These are phyloP conservation scores for Plasmopara muralis DNA, from an alignment of 352 stramenopile genomes.

Conservation along the genomic window DNA sequence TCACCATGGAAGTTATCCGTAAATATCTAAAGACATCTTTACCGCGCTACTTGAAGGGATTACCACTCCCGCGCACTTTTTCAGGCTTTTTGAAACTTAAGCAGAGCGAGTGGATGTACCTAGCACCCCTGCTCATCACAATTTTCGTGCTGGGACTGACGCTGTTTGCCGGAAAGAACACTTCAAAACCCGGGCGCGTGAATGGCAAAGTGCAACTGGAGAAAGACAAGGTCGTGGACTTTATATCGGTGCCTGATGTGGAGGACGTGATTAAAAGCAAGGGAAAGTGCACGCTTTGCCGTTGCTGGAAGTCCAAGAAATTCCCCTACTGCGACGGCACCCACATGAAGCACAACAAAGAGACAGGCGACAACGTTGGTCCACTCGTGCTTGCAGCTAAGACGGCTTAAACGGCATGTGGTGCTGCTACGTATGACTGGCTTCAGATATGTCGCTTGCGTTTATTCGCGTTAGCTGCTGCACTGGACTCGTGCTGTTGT, in stretches of 20 bases:
- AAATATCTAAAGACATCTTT: constrained; percentile 75
- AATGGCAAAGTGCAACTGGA: constrained; percentile 65
- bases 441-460: constrained; percentile 12
- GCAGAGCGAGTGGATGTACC: constrained; percentile 78
- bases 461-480: not conserved
- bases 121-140: constrained; percentile 74
- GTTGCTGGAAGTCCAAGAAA: constrained; percentile 88
- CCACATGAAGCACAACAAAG: constrained; percentile 86
- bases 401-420: constrained; percentile 26
- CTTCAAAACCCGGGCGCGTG: constrained; percentile 47
- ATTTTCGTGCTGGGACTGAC: constrained; percentile 66
- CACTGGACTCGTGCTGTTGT: constrained; percentile 5
- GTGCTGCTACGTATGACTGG: constrained; percentile 26
- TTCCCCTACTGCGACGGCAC: constrained; percentile 75
- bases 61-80: constrained; percentile 79
- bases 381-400: constrained; percentile 60
- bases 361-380: constrained; percentile 78
- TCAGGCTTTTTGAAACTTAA: constrained; percentile 79
- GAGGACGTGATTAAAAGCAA: constrained; percentile 77
- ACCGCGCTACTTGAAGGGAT: constrained; percentile 75
- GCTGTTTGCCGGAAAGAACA: constrained; percentile 56
- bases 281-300: constrained; percentile 76
- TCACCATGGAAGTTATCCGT: constrained; percentile 69
- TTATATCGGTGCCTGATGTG: constrained; percentile 58
- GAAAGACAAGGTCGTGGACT: constrained; percentile 80